Base-by-base conservation (phyloP, 306 rosid genomes). In the Pyrus communis region DNA sequence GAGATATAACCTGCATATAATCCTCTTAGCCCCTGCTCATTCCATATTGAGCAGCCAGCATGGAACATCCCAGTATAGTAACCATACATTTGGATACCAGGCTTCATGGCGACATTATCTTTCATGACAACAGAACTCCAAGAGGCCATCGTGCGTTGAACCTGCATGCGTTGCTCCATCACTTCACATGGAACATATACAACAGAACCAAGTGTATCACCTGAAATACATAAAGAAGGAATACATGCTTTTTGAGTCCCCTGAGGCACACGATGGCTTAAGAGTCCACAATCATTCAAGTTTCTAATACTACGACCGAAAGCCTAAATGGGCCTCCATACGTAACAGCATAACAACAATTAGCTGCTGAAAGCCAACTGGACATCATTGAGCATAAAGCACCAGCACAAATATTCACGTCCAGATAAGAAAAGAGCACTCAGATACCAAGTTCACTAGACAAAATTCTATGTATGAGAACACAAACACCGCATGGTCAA, bases 131-230 rank as follows among this genome's bases (percentile, higher is more conserved):
- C 60, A 28, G 95, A 86, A 80, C 82, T 85, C 98, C 98, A 91
- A 73, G 96, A 90, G 54, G 84, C 30, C 79, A 70, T 46, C 77
- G 97, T 88, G 82, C 98, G 97, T 86, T 93, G 98, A 80, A 93
- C 87, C 83, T 93, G 98, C 98, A 93, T 93, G 22, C 97, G 96
- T 70, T 86, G 95, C 86, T 93, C 91, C 78, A 93, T 93, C 76
- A 93, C 98, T 85, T 91, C 98, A 57, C 97, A 93, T 42, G 98
- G 98, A 93, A 93, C 98, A 83, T 91, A 93, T 52, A 93, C 92
- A 88, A 93, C 76, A 65, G 98, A 93, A 82, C 97, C 97, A 66
- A 93, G 89, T 55, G 98, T 91, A 84, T 93, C 98, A 73, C 98
- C 97, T 93, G 90, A 76, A 86, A 85, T 75, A 73, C 58, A 76